Conservation (phyloP, 1,284 basidiomycete genomes). For the Sanguinoderma infundibulare region DNA sequence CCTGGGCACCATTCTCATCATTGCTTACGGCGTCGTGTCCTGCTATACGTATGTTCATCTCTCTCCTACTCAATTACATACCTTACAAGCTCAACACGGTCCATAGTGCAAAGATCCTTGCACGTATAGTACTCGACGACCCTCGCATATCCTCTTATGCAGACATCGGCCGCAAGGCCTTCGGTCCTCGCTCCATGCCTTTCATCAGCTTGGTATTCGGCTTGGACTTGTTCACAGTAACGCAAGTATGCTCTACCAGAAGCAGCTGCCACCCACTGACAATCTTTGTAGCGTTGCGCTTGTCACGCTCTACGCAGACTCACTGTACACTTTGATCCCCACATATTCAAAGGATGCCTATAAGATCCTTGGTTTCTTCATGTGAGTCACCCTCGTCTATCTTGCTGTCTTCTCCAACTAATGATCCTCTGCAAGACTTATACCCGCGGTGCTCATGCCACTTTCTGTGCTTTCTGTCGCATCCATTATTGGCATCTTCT, state of each 20-base stretch:
- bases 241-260: slow-evolving; percentile 45
- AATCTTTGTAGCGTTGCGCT: slow-evolving; percentile 68
- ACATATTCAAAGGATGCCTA: slow-evolving; percentile 69
- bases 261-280: background rate
- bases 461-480: slow-evolving; percentile 85
- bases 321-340: slow-evolving; percentile 76
- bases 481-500: slow-evolving; percentile 84
- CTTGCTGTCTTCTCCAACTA: background rate
- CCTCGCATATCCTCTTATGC: slow-evolving; percentile 80
- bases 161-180: slow-evolving; percentile 88
- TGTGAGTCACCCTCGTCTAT: slow-evolving; percentile 52
- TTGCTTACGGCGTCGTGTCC: slow-evolving; percentile 80
- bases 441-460: slow-evolving; percentile 86
- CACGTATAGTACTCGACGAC: slow-evolving; percentile 74
- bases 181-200: slow-evolving; percentile 72
- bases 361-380: slow-evolving; percentile 73
- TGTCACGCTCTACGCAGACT: slow-evolving; percentile 87
- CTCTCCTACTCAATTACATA: background rate
- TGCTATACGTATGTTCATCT: slow-evolving; percentile 79
- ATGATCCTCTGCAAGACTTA: slow-evolving; percentile 50
- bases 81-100: slow-evolving; percentile 2
- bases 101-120: slow-evolving; percentile 82
- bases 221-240: slow-evolving; percentile 82
- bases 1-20: slow-evolving; percentile 72
- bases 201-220: slow-evolving; percentile 82